These are phyloP conservation scores for Cadophora malorum DNA, from an alignment of 2,329 filamentous ascomycete genomes.

Conservation along the genomic window DNA sequence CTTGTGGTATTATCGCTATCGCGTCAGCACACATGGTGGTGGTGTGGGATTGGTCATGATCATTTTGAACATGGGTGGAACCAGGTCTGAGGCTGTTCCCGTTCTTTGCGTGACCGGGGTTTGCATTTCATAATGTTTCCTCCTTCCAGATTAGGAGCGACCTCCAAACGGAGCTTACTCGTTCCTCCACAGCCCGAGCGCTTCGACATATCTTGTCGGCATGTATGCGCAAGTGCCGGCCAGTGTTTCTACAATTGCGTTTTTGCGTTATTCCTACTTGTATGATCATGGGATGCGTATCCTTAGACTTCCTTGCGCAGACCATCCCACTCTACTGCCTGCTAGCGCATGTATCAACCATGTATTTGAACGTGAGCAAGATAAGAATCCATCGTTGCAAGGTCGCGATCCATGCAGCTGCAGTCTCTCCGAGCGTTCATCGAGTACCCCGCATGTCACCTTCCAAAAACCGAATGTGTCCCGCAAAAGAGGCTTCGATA, in stretches of 20 bases:
- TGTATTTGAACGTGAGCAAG: background rate
- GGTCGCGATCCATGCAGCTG: background rate
- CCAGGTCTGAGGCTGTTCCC: background rate
- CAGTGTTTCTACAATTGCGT: background rate
- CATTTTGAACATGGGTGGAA: background rate
- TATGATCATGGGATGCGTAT: background rate
- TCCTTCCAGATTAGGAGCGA: background rate
- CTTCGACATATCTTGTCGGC: conserved; percentile 1
- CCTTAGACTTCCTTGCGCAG: background rate
- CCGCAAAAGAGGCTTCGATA: background rate
- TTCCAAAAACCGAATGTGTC: background rate
- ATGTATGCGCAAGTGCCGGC: conserved; percentile 3
- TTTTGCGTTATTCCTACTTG: background rate
- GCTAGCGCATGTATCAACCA: background rate
- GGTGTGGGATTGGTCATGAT: background rate
- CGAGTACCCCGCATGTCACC: background rate
- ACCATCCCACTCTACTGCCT: background rate
- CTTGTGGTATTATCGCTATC: background rate
- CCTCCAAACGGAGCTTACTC: background rate
- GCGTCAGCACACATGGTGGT: background rate
- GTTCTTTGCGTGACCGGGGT: background rate
- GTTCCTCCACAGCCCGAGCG: background rate
- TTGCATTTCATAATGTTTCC: background rate
- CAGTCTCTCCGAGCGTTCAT: background rate
- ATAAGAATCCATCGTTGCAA: background rate